Evolutionary conservation across 176 grass and related monocot species (phyloP), one percentile per base, ranked within the genome.

Genomic region (Ananas comosus): DNA sequence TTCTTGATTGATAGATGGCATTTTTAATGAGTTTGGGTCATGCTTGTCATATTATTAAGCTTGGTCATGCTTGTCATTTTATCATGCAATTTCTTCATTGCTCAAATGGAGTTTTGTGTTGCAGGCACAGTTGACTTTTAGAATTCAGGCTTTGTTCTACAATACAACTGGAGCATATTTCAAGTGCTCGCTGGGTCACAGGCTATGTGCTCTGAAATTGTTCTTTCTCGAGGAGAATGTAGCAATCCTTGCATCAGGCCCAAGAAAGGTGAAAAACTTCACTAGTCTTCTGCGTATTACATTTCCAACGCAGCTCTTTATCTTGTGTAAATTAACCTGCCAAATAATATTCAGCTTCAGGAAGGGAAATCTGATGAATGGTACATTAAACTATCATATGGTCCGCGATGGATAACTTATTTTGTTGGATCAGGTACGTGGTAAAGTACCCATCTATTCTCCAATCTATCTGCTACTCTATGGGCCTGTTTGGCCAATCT

Each of bases 81-180:
- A 14, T 1, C 9, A 50, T 69, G 9, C 51, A 17, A 14, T 69
- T n/a, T 18, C 9, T 23, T 27, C 51, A 51, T n/a, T 76, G 18
- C 66, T 63, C 9, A 68, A 49, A 77, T 25, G 50, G 24, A 19
- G 12, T 59, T 64, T 48, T 66, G 9, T 69, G n/a, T 53, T 19
- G 49, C 79, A 96, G 92, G 92, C 81, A 51, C 48, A 71, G 48
- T 77, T 91, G 57, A 68, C 74, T 2, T 76, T 91, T 71, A 84
- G 51, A 42, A 80, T 91, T 70, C 85, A 63, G 53, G 10, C 77
- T 64, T 2, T 82, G 21, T 69, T 78, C 47, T 96, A 89, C 74
- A 82, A 88, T 73, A 96, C 82, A 27, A 81, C 59, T 22, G 77
- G 77, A 48, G 91, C 88, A 48, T 75, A 81, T 50, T 88, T 81